Evolutionary conservation across 1,284 basidiomycete species (phyloP), one percentile per base, ranked within the genome.

Genomic region (Apiotrichum akiyoshidainum): DNA sequence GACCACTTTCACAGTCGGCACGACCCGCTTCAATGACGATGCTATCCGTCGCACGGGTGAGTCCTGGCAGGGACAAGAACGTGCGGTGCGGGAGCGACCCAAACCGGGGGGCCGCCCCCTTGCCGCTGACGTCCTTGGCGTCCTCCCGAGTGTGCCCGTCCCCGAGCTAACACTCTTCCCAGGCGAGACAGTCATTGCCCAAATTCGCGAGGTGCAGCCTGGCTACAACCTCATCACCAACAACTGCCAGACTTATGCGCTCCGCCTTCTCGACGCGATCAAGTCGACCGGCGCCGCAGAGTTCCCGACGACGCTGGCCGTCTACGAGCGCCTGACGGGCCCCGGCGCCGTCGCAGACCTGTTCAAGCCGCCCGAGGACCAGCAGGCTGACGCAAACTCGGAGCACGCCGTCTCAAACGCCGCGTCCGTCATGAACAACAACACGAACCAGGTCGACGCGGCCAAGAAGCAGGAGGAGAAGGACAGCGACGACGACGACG

Each of bases 221-320:
- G 52, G 52, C 42, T 63, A 63, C 55, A 54, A 63, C 49, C 58
- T 63, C 13, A 63, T 63, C 48, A 34, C 55, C 19, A 63, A 63
- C 58, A 63, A 63, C 52, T 63, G 61, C 52, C 61, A 63, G 55
- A 63, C 61, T 0, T 63, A 59, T 34, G 61, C 61, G 8, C 61
- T 63, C 12, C 52, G 35, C 8, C 57, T 63, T 3, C 55, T 63
- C 22, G 61, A 63, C 45, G 57, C 58, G 8, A 63, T 63, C 55
- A 63, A 59, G 50, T 53, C 53, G 6, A 49, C 42, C 17, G 58
- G 58, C 19, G 48, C n/a, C 8, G 14, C 22, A 14, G 41, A 57
- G 40, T 63, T 63, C 49, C 57, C 61, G 1, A 63, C 61, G 11
- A 63, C 61, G 16, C 44, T 45, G 16, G 45, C 47, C 21, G 58